These are phyloP conservation scores for Lobosporangium transversale DNA, from an alignment of 192 early-diverging fungal species.

Conservation along the genomic window DNA sequence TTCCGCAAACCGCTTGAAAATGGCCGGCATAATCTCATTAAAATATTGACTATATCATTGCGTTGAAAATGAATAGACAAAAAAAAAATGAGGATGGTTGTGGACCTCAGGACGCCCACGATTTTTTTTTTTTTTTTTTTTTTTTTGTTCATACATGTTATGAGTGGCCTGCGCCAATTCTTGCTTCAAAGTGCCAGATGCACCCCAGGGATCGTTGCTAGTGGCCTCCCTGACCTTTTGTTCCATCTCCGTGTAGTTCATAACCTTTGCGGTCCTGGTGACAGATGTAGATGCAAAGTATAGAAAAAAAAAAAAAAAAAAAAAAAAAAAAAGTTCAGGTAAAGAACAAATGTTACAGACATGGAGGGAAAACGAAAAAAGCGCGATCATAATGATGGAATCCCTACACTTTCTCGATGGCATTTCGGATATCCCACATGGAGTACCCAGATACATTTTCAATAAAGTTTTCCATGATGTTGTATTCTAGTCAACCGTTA, in stretches of 20 bases:
- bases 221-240: conserved; percentile 93
- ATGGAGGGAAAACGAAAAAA: not conserved
- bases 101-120: too few species aligned
- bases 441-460: conserved; percentile 52
- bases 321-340: not conserved
- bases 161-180: conserved; percentile 93
- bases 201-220: conserved; percentile 94
- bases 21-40: conserved; percentile 95
- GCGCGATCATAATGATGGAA: not conserved
- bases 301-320: not conserved
- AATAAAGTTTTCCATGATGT: conserved; percentile 49
- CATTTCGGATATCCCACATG: conserved; percentile 55
- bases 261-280: conserved; percentile 68
- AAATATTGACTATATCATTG: conserved; percentile 89
- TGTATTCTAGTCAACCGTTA: too few species aligned
- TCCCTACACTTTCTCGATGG: conserved; percentile 52
- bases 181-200: conserved; percentile 91
- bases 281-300: too few species aligned
- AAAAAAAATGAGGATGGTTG: too few species aligned
- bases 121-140: too few species aligned
- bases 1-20: conserved; percentile 90
- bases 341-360: not conserved
- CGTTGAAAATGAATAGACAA: too few species aligned
- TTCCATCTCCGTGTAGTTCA: conserved; percentile 95
- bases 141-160: conserved; percentile 78